Evolutionary conservation across 768 basidiomycete species (phyloP).

Genomic region (Pleurotus djamor): DNA sequence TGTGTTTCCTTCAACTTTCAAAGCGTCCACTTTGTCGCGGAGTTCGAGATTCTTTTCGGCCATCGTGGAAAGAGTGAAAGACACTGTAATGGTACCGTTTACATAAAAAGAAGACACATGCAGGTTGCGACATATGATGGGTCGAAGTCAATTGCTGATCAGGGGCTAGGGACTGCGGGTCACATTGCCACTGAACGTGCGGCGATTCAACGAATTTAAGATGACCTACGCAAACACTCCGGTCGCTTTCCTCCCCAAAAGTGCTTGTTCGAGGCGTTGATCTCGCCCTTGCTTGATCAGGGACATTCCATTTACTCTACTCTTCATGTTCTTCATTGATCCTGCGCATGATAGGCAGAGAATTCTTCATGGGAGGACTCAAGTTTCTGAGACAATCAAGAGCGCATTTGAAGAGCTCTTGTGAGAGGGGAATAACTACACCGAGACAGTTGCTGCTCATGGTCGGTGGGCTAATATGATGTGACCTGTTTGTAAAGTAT

Average conservation of each 20-base stretch:
- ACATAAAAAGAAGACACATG: neutral
- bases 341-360: slow-evolving; percentile 18
- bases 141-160: neutral
- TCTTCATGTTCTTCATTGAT: slow-evolving; percentile 16
- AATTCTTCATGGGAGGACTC: slow-evolving; percentile 15
- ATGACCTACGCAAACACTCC: neutral
- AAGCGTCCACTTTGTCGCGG: neutral
- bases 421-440: neutral
- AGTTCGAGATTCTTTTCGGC: neutral
- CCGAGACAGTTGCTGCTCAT: too few relatives aligned
- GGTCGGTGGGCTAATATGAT: too few relatives aligned
- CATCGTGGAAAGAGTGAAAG: too few relatives aligned
- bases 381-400: slow-evolving; percentile 27
- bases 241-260: neutral
- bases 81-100: neutral
- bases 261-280: neutral
- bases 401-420: slow-evolving; percentile 22
- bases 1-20: slow-evolving; percentile 17
- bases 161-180: neutral
- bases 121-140: neutral
- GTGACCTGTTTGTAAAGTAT: too few relatives aligned
- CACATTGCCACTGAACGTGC: neutral
- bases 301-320: slow-evolving; percentile 17
- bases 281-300: slow-evolving; percentile 7
- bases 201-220: neutral